Percentiles rank a stretch among this genome's conserved stretches.
phyloP scores from a whole-genome alignment of 306 rosid genomes.

The Rosa chinensis region DNA sequence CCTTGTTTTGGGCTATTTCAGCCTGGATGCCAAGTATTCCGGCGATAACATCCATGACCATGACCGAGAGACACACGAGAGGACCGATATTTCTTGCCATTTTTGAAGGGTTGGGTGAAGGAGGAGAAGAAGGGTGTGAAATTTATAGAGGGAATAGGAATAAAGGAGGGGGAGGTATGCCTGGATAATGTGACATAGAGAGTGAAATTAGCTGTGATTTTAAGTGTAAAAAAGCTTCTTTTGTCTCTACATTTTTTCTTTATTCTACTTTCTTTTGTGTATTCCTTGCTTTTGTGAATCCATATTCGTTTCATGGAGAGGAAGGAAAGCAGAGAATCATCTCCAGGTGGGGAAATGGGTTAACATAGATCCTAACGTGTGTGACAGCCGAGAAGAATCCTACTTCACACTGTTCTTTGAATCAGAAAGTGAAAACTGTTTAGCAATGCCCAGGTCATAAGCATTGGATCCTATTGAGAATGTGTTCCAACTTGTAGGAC shows the following conservation, averaged over 20 bases:
- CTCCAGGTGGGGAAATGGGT: constrained; percentile 29
- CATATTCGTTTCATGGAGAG: constrained; percentile 58
- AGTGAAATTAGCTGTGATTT: constrained; percentile 38
- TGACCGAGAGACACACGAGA: constrained; percentile 57
- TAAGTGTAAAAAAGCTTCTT: constrained; percentile 60
- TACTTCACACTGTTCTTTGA: neutral
- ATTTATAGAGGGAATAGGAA: constrained; percentile 48
- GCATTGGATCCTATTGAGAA: neutral
- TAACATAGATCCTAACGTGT: constrained; percentile 17
- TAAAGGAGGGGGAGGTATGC: constrained; percentile 43
- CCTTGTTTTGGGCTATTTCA: constrained; percentile 81
- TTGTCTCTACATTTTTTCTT: constrained; percentile 33
- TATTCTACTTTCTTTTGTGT: constrained; percentile 28
- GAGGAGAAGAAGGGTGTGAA: constrained; percentile 16
- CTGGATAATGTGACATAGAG: constrained; percentile 8
- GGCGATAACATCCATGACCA: constrained; percentile 56
- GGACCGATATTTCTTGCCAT: constrained; percentile 57
- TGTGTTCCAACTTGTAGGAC: neutral
- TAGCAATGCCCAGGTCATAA: neutral
- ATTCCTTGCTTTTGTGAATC: constrained; percentile 19
- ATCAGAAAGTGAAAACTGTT: neutral
- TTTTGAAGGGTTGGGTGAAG: constrained; percentile 9
- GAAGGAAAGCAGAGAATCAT: constrained; percentile 62
- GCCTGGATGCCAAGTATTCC: constrained; percentile 88
- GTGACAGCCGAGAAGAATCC: constrained; percentile 14